phyloP scores from a whole-genome alignment of 768 basidiomycete species.

The Multifurca ochricompacta region DNA sequence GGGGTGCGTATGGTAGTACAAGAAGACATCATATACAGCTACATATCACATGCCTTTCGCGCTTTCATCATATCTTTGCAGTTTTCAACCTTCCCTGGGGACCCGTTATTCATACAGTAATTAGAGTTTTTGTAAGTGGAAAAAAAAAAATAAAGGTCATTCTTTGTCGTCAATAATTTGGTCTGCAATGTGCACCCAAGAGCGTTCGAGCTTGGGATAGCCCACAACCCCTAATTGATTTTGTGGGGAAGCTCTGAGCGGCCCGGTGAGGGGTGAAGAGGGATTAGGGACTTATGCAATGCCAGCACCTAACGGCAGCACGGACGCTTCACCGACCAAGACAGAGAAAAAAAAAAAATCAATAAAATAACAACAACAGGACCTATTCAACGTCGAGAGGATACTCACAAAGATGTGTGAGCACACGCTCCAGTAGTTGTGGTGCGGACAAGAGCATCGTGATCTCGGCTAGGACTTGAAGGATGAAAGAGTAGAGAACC shows the following conservation, averaged over 20 bases:
- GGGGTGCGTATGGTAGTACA: not conserved
- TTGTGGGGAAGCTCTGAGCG: not conserved
- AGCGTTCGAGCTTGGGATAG: no score
- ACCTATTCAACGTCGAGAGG: no score
- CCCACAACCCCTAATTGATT: not conserved
- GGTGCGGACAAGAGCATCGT: slow-evolving; percentile 6
- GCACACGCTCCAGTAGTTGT: slow-evolving; percentile 6
- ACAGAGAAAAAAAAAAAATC: no score
- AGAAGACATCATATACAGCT: not conserved
- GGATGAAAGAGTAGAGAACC: not conserved
- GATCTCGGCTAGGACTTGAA: not conserved
- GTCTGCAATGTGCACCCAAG: not conserved
- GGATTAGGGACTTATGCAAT: no score
- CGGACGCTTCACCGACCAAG: not conserved
- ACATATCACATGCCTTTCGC: not conserved
- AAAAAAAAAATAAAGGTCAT: not conserved
- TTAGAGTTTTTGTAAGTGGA: no score
- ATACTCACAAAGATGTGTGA: slow-evolving; percentile 1
- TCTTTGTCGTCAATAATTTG: not conserved
- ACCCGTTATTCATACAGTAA: no score
- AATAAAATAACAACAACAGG: no score
- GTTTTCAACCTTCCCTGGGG: no score
- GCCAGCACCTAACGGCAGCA: slow-evolving; percentile 11
- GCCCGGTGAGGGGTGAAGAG: not conserved
- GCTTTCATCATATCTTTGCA: not conserved